Percentiles rank a stretch among this genome's conserved stretches.
Evolutionary conservation across 441 rosid genomes (phyloP).

Genomic region (Euphorbia schlechtendalii): DNA sequence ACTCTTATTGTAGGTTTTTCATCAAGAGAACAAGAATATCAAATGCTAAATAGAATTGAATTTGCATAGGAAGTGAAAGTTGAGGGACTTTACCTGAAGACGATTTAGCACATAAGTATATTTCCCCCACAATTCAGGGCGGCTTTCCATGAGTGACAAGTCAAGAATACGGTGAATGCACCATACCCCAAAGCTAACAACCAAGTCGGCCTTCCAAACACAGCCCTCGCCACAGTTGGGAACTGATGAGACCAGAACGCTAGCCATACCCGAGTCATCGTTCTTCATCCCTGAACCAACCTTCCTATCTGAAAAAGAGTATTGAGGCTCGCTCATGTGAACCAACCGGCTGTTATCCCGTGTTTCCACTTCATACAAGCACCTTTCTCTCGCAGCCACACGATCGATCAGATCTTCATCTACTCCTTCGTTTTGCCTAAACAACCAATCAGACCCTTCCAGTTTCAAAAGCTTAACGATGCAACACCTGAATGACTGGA

Average conservation of each 20-base stretch:
- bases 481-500: slow-evolving; percentile 71
- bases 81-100: slow-evolving; percentile 63
- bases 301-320: slow-evolving; percentile 31
- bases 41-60: background rate
- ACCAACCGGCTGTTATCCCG: slow-evolving; percentile 45
- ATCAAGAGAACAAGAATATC: too few species aligned
- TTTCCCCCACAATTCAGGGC: slow-evolving; percentile 99
- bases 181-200: slow-evolving; percentile 95
- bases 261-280: slow-evolving; percentile 26
- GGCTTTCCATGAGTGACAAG: slow-evolving; percentile 90
- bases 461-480: slow-evolving; percentile 72
- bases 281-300: slow-evolving; percentile 24
- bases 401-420: slow-evolving; percentile 87
- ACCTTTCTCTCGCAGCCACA: slow-evolving; percentile 87
- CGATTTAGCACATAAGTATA: slow-evolving; percentile 92
- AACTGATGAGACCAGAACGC: slow-evolving; percentile 47
- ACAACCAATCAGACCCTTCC: slow-evolving; percentile 96
- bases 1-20: too few species aligned
- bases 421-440: slow-evolving; percentile 73
- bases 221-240: slow-evolving; percentile 97
- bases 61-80: slow-evolving; percentile 3
- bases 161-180: slow-evolving; percentile 89
- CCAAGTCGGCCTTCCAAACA: slow-evolving; percentile 69
- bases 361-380: slow-evolving; percentile 65
- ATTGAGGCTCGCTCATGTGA: slow-evolving; percentile 42